Evolutionary conservation across 805 yeast genomes (phyloP).

Genomic region (Blastobotrys robertii): DNA sequence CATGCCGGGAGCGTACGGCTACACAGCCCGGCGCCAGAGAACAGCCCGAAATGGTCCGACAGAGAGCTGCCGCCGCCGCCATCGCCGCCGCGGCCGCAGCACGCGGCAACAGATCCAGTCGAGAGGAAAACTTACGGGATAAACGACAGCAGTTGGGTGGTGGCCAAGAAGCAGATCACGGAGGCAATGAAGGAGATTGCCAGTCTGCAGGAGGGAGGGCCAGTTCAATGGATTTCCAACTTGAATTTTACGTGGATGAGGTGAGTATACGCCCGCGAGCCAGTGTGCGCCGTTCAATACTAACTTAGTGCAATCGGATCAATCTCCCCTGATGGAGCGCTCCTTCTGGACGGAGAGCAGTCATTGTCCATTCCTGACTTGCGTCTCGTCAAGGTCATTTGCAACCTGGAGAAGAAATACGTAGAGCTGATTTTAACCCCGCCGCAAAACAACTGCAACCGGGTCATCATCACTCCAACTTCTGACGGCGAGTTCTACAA

Average conservation of each 20-base stretch:
- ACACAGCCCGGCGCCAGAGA: too few species aligned
- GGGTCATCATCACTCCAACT: slow-evolving; percentile 11
- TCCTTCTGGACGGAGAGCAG: slow-evolving; percentile 4
- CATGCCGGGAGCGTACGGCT: too few species aligned
- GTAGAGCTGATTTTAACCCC: slow-evolving; percentile 13
- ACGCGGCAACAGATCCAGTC: neutral
- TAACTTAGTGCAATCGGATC: slow-evolving; percentile 8
- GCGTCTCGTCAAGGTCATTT: slow-evolving; percentile 12
- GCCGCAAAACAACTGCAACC: slow-evolving; percentile 6
- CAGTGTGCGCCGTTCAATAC: too few species aligned
- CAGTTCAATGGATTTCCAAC: slow-evolving; percentile 16
- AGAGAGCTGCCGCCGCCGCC: too few species aligned
- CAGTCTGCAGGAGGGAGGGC: slow-evolving; percentile 5
- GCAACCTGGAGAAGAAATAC: slow-evolving; percentile 8
- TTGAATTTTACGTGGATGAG: slow-evolving; percentile 4
- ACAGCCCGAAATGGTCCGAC: too few species aligned
- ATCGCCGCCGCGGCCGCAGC: too few species aligned
- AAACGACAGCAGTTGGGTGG: neutral
- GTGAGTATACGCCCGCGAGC: too few species aligned
- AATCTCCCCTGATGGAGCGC: slow-evolving; percentile 5
- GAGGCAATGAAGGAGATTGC: slow-evolving; percentile 1
- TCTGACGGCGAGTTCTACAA: slow-evolving; percentile 14
- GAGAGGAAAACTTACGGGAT: neutral
- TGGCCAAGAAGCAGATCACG: too few species aligned
- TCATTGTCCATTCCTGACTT: slow-evolving; percentile 11